Evolutionary conservation across 2,329 filamentous ascomycete species (phyloP), one percentile per base, ranked within the genome.

Genomic region (Talaromyces sp.): DNA sequence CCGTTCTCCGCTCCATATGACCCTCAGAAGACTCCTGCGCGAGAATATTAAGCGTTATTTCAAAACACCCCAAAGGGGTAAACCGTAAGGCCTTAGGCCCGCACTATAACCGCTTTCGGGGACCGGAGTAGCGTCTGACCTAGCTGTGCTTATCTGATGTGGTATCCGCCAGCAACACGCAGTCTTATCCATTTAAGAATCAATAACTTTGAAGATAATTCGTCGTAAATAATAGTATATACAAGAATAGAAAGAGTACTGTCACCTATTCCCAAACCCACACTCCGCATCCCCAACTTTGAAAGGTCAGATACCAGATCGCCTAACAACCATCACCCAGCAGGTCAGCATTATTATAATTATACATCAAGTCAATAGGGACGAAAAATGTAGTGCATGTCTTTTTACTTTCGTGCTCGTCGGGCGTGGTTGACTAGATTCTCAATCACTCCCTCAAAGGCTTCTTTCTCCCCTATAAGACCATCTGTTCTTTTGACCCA

Each of bases 401-500:
- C 6, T 17, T 28, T 35, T 76, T 77, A 90, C 75, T 92, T 94
- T 69, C 91, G 83, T 58, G 91, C 85, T 76, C 92, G 90, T 71
- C 91, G 82, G 52, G 91, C 91, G 76, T 96, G 91, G 73, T 91
- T 94, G 43, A 97, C 93, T 63, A 97, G 74, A 72, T 96, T 97
- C 76, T 96, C 93, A 80, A 97, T 97, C 15, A 97, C 93, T 0
- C 91, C 91, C 71, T 97, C 93, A 71, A 97, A 94, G 2, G 91
- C 90, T 70, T 97, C 93, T 65, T 94, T 87, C 70, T 97, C 93
- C 40, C 89, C 89, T 63, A 96, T 78, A 66, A 93, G 90, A 65
- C 91, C 91, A 70, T 96, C 92, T 55, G 89, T 87, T 66, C 86
- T 80, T 77, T 89, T 89, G 65, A 89, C 82, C 93, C 93, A 97